These are phyloP conservation scores for Thymus mandschuricus DNA, from an alignment of 257 asterid species.

Conservation along the genomic window DNA sequence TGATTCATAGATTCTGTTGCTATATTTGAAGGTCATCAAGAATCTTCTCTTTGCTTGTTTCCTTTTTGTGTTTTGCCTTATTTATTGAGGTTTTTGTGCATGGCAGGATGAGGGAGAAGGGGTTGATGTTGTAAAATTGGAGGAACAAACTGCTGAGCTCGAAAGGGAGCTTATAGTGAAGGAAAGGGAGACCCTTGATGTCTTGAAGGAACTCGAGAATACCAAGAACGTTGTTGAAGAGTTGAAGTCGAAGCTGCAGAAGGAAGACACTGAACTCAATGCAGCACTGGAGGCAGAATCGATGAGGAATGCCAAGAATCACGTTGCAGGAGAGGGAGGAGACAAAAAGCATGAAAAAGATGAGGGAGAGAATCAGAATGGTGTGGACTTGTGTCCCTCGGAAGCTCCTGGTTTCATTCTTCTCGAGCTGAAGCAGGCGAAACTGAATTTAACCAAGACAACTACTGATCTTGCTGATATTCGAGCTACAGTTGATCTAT, in stretches of 20 bases:
- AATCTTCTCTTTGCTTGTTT: constrained; percentile 2
- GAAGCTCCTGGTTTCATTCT: constrained; percentile 68
- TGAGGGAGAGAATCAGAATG: constrained; percentile 16
- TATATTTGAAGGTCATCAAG: background rate
- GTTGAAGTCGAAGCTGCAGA: constrained; percentile 64
- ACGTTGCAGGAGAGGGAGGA: constrained; percentile 19
- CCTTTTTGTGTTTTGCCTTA: constrained; percentile 1
- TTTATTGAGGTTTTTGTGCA: constrained; percentile 7
- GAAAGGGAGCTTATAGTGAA: constrained; percentile 62
- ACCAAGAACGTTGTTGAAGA: constrained; percentile 65
- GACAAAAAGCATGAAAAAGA: constrained; percentile 26
- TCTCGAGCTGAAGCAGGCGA: constrained; percentile 80
- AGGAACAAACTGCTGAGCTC: constrained; percentile 73
- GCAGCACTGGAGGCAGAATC: constrained; percentile 35
- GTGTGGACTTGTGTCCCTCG: constrained; percentile 43
- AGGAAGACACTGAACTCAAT: constrained; percentile 56
- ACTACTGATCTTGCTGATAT: constrained; percentile 76
- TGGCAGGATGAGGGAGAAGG: constrained; percentile 49
- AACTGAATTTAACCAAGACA: constrained; percentile 63
- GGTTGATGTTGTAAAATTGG: constrained; percentile 56
- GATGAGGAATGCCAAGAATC: constrained; percentile 11
- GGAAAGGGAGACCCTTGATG: constrained; percentile 83
- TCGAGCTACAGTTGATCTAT: constrained; percentile 70
- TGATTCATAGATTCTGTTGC: constrained; percentile 13
- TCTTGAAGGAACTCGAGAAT: constrained; percentile 71